Evolutionary conservation across 2,329 filamentous ascomycete species (phyloP), one percentile per base, ranked within the genome.

Genomic region (Phoma sp.): DNA sequence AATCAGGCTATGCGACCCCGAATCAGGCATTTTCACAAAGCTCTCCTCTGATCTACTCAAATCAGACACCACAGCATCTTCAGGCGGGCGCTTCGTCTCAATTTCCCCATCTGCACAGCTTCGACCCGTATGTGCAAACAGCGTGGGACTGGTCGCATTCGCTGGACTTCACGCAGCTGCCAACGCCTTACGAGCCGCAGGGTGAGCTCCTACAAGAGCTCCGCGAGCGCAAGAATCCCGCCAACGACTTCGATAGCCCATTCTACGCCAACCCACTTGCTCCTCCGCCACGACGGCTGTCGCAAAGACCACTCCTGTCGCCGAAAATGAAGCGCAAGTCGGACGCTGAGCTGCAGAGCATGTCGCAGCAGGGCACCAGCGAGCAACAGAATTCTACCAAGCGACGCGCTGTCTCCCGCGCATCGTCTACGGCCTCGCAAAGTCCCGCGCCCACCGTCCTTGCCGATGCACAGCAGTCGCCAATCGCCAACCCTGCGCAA

Each of bases 101-200:
- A 14, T 65, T 64, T 44, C 30, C 63, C n/a, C 50, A 48, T 52
- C 55, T 59, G 43, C 49, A 59, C 43, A 58, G 57, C 53, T 69
- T 67, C 63, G 61, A 53, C 42, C 50, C 65, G 10, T 58, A 66
- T 8, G 67, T 60, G 30, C 62, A 67, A 23, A 27, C 70, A 49
- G 61, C 63, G 40, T 77, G 75, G 74, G 73, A 76, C 60, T 78
- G 75, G 75, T 68, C 71, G 29, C 65, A 63, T 37, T 60, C 72
- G 7, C 59, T 73, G 44, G 71, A 73, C 54, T 71, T 72, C 37
- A 55, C 69, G 22, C 68, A 67, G 37, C 69, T 74, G 39, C 58
- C 65, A 4, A 62, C 65, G 27, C 69, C 75, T 47, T 78, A 77
- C 70, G 77, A 80, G 54, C 77, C 76, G 4, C 77, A 79, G 62